Base-by-base conservation (phyloP, 2,329 filamentous ascomycete species). In the Alternaria brassicicola region DNA sequence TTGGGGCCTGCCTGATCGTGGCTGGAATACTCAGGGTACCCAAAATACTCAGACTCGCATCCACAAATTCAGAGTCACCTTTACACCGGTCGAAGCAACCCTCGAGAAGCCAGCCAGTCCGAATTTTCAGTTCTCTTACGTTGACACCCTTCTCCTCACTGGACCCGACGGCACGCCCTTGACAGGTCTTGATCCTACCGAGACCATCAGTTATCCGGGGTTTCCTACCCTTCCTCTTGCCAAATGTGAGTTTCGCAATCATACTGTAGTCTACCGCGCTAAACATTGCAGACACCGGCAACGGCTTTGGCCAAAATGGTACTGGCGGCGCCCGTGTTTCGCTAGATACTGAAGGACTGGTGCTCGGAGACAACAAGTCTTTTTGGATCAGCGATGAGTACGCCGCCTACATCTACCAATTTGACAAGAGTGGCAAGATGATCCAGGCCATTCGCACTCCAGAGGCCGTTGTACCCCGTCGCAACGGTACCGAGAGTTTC, bases 21-120 rank as follows among this genome's bases (percentile, higher is more conserved):
- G 89, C 35, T 92, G 89, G 88, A 91, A 92, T 69, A 91, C 88
- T 0, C 79, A 90, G 65, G 89, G 8, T 64, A 91, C 89, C 0
- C 73, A 88, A 17, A 90, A 90, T 72, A 90, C 84, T 72, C 85
- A 90, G 63, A 83, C 84, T 3, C 84, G 89, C 31, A 82, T 92
- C 26, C 89, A 92, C 75, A 88, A 89, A 70, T 88, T 91, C 72
- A 72, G 79, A 48, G 78, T 92, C 46, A 82, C 80, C 1, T 83
- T 91, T 66, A 85, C 82, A 0, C 83, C 86, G 3, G 78, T 81
- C 3, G 72, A 79, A 13, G 85, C 87, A 3, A 85, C 85, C 0
- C 76, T 81, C 1, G 74, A 77, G 2, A 80, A 80, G 3, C 86
- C 87, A 0, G 85, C 85, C 0, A 68, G 75, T 0, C 85, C 86